Percentiles rank a stretch among this genome's conserved stretches.
Conservation (phyloP, 805 yeast genomes). For the Wickerhamiella brachini region DNA sequence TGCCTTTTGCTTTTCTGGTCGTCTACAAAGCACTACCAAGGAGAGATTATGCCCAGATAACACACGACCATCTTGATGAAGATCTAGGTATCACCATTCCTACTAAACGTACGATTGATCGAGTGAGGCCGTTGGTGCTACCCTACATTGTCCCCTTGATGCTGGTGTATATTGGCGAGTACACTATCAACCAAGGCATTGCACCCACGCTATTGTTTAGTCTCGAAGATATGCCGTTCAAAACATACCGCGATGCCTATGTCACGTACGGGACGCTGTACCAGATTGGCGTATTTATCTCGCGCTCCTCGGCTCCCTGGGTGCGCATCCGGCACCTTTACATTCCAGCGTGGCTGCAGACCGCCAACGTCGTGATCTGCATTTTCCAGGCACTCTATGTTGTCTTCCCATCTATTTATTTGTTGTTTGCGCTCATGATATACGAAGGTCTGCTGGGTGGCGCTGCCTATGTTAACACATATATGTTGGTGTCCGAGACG, state of each 20-base stretch:
- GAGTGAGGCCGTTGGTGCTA: conserved; percentile 21
- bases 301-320: conserved; percentile 67
- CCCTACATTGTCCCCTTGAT: conserved; percentile 71
- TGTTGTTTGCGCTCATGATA: conserved; percentile 48
- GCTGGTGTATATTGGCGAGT: conserved; percentile 75
- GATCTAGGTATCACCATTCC: background rate
- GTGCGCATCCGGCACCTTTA: conserved; percentile 47
- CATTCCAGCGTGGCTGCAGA: conserved; percentile 52
- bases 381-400: conserved; percentile 51
- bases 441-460: conserved; percentile 90
- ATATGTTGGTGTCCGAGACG: conserved; percentile 56
- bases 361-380: conserved; percentile 44
- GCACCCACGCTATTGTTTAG: conserved; percentile 81
- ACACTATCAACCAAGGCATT: conserved; percentile 80
- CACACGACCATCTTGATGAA: background rate
- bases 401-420: conserved; percentile 45
- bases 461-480: conserved; percentile 78
- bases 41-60: conserved; percentile 5
- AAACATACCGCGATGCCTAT: conserved; percentile 66
- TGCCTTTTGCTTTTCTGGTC: conserved; percentile 23
- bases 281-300: conserved; percentile 84
- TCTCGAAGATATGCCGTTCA: conserved; percentile 53
- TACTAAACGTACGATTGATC: conserved; percentile 12
- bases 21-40: conserved; percentile 24
- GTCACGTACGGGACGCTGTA: conserved; percentile 83